Evolutionary conservation across 495 filamentous ascomycete genomes (phyloP), one percentile per base, ranked within the genome.

Genomic region (Terfezia boudieri): DNA sequence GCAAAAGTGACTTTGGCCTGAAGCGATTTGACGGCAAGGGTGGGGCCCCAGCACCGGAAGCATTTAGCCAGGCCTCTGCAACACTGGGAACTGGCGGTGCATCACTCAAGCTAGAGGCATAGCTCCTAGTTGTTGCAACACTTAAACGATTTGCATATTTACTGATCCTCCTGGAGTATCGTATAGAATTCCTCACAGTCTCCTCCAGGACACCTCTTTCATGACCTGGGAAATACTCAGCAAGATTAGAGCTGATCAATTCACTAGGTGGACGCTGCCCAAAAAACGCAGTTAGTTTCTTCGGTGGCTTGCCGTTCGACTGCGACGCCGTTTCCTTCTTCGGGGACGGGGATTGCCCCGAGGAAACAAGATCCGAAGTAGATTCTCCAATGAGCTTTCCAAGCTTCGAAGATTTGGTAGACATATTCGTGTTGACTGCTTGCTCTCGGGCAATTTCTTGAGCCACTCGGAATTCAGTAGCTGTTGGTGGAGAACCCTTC

Each of bases 191-290:
- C 41, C 87, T 82, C 58, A 94, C 85, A 0, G 90, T 95, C 61
- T 85, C 77, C 62, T 94, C 92, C 57, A 99, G 92, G 55, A 87
- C 84, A 64, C 94, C 86, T 52, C 82, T 78, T 38, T 85, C 80
- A 63, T 94, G 87, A 60, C 93, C 88, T 2, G 90, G 90, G 75
- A 99, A 99, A 70, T 95, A 99, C 8, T 88, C 88, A 11, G 83
- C 83, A 43, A 96, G 74, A 64, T 99, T 90, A 32, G 87, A 87
- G 50, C 88, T 90, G 63, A 99, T 96, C 70, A 99, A 74, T 70
- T 96, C 92, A 66, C 87, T 94, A 3, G 92, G 92, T 16, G 90
- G 90, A 61, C 90, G 73, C 55, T 86, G 78, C 52, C 92, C 90
- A 62, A 92, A 86, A 73, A 95, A 94, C 54, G 63, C 62, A 4